Base-by-base conservation (phyloP, 2,329 filamentous ascomycete species). In the Aspergillus sp. region DNA sequence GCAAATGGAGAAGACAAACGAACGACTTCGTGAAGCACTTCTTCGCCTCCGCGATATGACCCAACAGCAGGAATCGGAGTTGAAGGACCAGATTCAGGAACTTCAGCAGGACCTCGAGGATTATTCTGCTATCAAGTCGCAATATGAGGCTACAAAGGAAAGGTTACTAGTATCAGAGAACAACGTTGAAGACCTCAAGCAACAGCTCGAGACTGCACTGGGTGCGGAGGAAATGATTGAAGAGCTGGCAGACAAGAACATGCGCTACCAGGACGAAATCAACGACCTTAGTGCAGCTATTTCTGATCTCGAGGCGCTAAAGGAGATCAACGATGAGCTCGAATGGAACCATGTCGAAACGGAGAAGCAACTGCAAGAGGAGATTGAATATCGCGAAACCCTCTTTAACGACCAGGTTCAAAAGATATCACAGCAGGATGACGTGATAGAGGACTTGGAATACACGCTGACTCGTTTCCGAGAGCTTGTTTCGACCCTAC, bases 141-240 rank as follows among this genome's bases (percentile, higher is more conserved):
- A 95, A 64, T 87, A 89, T 64, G 83, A 87, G 22, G 79, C 83
- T 12, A 83, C 86, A 1, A 89, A 90, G 66, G 89, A 90, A 65
- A 91, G 89, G 70, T 77, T 97, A 11, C 75, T 84, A 4, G 84
- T 89, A 53, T 84, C 87, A 0, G 89, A 97, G 69, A 82, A 86
- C 9, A 87, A 87, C 39, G 86, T 95, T 42, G 89, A 95, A 63
- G 91, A 98, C 66, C 83, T 99, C 12, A 88, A 90, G 51, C 89
- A 96, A 71, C 95, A 97, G 73, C 84, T 99, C 2, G 93, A 99
- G 67, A 90, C 89, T 50, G 91, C 91, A 6, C 82, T 95, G 9
- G 90, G 90, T 5, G 90, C 91, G 12, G 95, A 98, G 71, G 90
- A 96, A 65, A 93, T 97, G 84, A 92, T 98, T 60, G 93, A 96